Percentiles rank a stretch among this genome's conserved stretches.
Conservation (phyloP, 2,329 filamentous ascomycete species). For the Colletotrichum lini region DNA sequence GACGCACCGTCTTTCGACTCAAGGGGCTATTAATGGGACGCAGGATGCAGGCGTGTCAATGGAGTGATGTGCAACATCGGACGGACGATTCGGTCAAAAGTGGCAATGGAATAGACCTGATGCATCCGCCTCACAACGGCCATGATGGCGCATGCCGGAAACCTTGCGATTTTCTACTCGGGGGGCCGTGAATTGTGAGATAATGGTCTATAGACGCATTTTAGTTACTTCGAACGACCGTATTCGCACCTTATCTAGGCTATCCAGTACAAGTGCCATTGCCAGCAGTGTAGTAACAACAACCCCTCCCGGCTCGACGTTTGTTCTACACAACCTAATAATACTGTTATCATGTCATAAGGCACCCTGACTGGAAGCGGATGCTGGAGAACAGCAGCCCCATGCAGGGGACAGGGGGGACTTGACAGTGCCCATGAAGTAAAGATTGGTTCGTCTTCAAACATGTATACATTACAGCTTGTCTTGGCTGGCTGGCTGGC, state of each 20-base stretch:
- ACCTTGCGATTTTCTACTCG: neutral
- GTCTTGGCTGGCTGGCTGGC: too few relatives aligned
- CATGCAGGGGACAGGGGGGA: neutral
- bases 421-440: neutral
- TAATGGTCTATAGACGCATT: neutral
- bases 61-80: neutral
- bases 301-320: too few relatives aligned
- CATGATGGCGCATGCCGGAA: neutral
- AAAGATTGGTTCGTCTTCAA: neutral
- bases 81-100: neutral
- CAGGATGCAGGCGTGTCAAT: neutral
- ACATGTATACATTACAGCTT: too few relatives aligned
- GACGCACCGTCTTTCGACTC: neutral
- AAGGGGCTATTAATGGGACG: conserved; percentile 1
- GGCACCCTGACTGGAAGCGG: conserved; percentile 5
- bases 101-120: neutral
- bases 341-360: neutral
- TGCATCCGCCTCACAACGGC: neutral
- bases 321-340: too few relatives aligned
- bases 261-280: neutral
- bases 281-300: too few relatives aligned
- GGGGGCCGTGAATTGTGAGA: too few relatives aligned
- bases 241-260: neutral
- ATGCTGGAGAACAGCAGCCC: neutral
- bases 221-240: neutral